A percentile compares a stretch with the other conserved stretches of the same genome.
Evolutionary conservation across 805 yeast genomes (phyloP).

Genomic region (Clavispora vitiphila): DNA sequence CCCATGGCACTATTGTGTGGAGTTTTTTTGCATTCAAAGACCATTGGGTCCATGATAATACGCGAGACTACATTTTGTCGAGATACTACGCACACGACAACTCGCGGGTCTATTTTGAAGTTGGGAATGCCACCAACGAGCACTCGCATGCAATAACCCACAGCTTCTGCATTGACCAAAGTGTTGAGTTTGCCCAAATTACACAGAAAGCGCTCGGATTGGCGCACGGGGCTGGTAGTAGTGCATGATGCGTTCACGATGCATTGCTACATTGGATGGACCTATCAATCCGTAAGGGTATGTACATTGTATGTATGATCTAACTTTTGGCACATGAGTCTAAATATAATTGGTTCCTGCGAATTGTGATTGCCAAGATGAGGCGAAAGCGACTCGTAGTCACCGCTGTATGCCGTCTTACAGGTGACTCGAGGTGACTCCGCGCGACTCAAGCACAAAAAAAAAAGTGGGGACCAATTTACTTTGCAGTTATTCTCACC

Average conservation of each 20-base stretch:
- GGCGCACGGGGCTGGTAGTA: background rate
- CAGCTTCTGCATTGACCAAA: constrained; percentile 57
- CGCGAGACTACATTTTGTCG: constrained; percentile 42
- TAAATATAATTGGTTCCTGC: background rate
- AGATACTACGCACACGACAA: constrained; percentile 28
- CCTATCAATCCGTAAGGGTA: too few relatives aligned
- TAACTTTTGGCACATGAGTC: background rate
- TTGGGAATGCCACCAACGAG: constrained; percentile 27
- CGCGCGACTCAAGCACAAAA: constrained; percentile 8
- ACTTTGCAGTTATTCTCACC: background rate
- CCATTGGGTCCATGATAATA: constrained; percentile 57
- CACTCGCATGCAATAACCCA: constrained; percentile 39
- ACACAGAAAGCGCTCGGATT: constrained; percentile 20
- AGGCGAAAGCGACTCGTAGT: constrained; percentile 12
- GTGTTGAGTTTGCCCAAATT: constrained; percentile 44
- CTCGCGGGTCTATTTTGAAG: constrained; percentile 24
- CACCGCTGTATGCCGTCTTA: constrained; percentile 8
- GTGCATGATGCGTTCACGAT: background rate
- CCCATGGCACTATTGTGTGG: constrained; percentile 39
- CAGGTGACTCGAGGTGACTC: constrained; percentile 14
- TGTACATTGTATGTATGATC: background rate
- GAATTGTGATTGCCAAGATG: too few relatives aligned
- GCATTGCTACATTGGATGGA: too few relatives aligned
- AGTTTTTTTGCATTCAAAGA: constrained; percentile 53
- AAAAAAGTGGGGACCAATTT: background rate